phyloP scores from a whole-genome alignment of 257 asterid genomes.

The Pogostemon cablin region DNA sequence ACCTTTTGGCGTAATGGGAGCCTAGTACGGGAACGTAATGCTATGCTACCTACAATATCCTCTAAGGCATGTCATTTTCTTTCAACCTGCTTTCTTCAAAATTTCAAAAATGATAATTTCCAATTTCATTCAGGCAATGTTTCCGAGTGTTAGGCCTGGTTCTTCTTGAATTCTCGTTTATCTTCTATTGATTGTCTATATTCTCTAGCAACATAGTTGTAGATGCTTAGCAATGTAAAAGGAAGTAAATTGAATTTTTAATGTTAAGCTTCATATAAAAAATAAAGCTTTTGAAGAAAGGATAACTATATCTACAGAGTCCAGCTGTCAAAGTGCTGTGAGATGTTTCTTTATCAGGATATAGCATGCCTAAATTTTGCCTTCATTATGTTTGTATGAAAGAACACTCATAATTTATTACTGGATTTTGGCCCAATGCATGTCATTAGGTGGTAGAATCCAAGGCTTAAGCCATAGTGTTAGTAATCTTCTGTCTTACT shows the following conservation, averaged over 20 bases:
- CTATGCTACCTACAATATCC: slow-evolving; percentile 84
- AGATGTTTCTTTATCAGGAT: background rate
- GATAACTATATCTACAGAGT: background rate
- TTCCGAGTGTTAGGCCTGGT: slow-evolving; percentile 3
- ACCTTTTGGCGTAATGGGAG: slow-evolving; percentile 96
- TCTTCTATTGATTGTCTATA: slow-evolving; percentile 4
- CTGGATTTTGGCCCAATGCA: background rate
- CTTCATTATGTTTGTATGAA: background rate
- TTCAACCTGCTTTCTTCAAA: slow-evolving; percentile 33
- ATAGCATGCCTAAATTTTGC: background rate
- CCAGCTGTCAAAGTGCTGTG: background rate
- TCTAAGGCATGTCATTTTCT: slow-evolving; percentile 64
- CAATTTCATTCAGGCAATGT: background rate
- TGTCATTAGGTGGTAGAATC: background rate
- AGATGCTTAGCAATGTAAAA: background rate
- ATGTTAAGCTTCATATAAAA: background rate
- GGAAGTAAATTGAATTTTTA: slow-evolving; percentile 16
- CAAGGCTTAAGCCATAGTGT: background rate
- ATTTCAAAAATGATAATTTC: background rate
- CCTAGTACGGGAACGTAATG: slow-evolving; percentile 76
- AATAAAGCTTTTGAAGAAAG: slow-evolving; percentile 18
- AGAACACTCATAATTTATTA: background rate
- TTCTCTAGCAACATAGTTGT: slow-evolving; percentile 18
- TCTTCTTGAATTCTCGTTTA: background rate
- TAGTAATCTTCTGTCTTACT: background rate